These are phyloP conservation scores for Blakeslea trispora DNA, from an alignment of 371 early-diverging fungal genomes.

Conservation along the genomic window DNA sequence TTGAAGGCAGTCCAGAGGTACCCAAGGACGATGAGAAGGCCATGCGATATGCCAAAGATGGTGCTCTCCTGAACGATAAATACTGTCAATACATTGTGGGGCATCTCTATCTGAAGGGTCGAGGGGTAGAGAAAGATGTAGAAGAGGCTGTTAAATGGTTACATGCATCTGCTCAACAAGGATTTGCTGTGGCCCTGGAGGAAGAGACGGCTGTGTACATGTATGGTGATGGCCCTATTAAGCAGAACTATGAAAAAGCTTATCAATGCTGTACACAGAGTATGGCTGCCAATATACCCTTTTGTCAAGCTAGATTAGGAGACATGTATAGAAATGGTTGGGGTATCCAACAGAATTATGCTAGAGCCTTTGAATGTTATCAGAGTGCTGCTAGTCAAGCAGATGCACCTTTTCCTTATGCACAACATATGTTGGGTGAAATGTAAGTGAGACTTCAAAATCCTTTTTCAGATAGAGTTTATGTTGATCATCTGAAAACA, in stretches of 20 bases:
- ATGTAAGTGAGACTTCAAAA: no score
- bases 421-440: constrained; percentile 52
- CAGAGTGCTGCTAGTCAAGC: constrained; percentile 47
- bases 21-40: constrained; percentile 35
- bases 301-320: constrained; percentile 46
- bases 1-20: constrained; percentile 26
- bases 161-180: constrained; percentile 40
- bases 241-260: constrained; percentile 35
- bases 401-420: constrained; percentile 43
- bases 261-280: constrained; percentile 30
- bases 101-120: constrained; percentile 32
- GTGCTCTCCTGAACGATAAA: constrained; percentile 39
- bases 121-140: constrained; percentile 21
- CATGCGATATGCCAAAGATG: constrained; percentile 36
- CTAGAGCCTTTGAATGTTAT: constrained; percentile 45
- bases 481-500: neutral
- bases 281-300: constrained; percentile 29
- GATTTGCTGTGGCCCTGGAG: constrained; percentile 44
- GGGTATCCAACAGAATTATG: constrained; percentile 39
- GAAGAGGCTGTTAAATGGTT: constrained; percentile 40
- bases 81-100: constrained; percentile 52
- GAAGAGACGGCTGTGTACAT: constrained; percentile 40
- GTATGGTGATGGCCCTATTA: constrained; percentile 28
- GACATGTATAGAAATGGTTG: constrained; percentile 48
- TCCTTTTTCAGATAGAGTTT: neutral